Evolutionary conservation across 108 stramenopile species (phyloP).

Genomic region (Epithemia pelagica): DNA sequence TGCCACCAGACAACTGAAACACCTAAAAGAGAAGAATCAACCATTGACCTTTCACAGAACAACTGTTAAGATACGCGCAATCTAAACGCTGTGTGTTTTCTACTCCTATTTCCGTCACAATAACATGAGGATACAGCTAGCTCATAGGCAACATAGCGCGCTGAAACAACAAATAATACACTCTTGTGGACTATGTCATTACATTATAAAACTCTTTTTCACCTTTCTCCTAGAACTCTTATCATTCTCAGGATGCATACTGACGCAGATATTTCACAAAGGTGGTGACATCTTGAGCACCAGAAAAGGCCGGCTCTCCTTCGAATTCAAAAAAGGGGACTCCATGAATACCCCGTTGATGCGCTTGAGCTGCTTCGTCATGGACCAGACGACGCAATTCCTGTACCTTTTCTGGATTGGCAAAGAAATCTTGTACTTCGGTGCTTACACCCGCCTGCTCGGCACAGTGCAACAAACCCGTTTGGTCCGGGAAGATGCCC

Average conservation of each 20-base stretch:
- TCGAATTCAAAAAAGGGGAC: constrained; percentile 9
- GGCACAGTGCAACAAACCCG: neutral
- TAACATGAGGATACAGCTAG: no score
- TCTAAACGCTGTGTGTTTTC: no score
- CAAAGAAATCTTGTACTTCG: neutral
- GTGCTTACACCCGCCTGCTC: neutral
- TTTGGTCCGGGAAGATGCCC: constrained; percentile 2
- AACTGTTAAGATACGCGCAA: no score
- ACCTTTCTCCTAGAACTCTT: no score
- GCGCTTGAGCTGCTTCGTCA: neutral
- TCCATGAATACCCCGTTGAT: neutral
- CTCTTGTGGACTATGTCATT: no score
- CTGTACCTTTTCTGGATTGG: neutral
- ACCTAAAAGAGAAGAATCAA: no score
- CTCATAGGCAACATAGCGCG: no score
- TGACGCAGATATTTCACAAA: neutral
- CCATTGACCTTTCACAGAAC: no score
- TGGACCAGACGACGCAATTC: neutral
- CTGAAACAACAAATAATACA: no score
- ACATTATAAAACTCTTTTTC: no score
- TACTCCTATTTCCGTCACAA: no score
- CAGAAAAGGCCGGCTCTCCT: constrained; percentile 4
- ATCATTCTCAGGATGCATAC: neutral
- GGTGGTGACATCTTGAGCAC: constrained; percentile 1
- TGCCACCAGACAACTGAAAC: no score